phyloP scores from a whole-genome alignment of 352 stramenopile genomes.

The Pilasporangium apinafurcum region DNA sequence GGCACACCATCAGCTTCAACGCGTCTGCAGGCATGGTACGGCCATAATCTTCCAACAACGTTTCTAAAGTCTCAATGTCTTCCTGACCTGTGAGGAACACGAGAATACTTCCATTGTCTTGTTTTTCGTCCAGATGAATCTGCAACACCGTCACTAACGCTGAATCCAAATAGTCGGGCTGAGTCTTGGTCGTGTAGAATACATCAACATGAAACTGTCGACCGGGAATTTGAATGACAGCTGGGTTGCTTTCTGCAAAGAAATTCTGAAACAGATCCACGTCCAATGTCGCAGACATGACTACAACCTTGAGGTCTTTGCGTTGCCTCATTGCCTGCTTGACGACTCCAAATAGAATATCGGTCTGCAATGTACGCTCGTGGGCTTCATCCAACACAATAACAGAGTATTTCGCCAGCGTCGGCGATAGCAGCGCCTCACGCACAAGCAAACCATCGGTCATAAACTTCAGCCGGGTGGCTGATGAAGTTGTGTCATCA shows the following conservation, averaged over 20 bases:
- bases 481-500: conserved; percentile 85
- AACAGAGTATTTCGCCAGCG: conserved; percentile 74
- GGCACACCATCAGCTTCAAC: conserved; percentile 86
- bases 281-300: conserved; percentile 99
- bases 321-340: conserved; percentile 78
- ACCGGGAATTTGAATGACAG: conserved; percentile 83
- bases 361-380: conserved; percentile 84
- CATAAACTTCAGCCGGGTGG: conserved; percentile 94
- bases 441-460: conserved; percentile 90
- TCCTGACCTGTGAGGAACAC: conserved; percentile 95
- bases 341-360: conserved; percentile 88
- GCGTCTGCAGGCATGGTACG: conserved; percentile 59
- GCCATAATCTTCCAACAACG: conserved; percentile 78
- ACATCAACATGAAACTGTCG: conserved; percentile 88
- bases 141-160: conserved; percentile 86
- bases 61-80: conserved; percentile 93
- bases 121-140: conserved; percentile 82
- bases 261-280: conserved; percentile 91
- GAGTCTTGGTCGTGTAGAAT: conserved; percentile 83
- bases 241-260: conserved; percentile 84
- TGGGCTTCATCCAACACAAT: conserved; percentile 86
- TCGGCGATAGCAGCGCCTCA: conserved; percentile 66
- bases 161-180: conserved; percentile 88
- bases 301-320: conserved; percentile 90
- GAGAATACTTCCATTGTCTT: conserved; percentile 85